Evolutionary conservation across 441 rosid species (phyloP).

Genomic region (Capsella rubella): DNA sequence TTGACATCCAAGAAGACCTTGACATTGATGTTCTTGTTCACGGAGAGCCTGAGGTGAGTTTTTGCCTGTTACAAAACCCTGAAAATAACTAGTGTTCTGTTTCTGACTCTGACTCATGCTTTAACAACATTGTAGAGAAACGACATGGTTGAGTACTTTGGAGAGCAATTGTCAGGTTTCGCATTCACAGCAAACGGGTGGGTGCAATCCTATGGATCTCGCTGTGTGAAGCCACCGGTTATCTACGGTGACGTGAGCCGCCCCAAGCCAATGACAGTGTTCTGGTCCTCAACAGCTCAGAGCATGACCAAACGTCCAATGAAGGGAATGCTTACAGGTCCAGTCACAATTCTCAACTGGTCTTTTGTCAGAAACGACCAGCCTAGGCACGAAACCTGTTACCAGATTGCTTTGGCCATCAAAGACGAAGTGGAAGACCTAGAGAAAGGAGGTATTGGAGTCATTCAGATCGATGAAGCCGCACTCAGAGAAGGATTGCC

Average conservation of each 20-base stretch:
- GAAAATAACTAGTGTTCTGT: not conserved
- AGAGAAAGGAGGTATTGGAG: conserved; percentile 87
- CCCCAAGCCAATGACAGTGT: conserved; percentile 95
- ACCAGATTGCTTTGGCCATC: conserved; percentile 97
- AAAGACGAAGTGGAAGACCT: conserved; percentile 98
- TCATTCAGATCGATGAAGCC: conserved; percentile 96
- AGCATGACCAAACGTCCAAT: conserved; percentile 96
- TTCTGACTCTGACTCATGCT: conserved; percentile 34
- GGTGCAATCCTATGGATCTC: conserved; percentile 98
- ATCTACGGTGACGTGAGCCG: conserved; percentile 99
- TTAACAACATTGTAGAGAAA: conserved; percentile 67
- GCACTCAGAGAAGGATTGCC: conserved; percentile 95
- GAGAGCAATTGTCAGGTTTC: conserved; percentile 95
- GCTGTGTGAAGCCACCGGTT: conserved; percentile 97
- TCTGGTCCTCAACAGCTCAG: conserved; percentile 95
- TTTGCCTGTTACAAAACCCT: not conserved
- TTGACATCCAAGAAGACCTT: conserved; percentile 87
- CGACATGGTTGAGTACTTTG: conserved; percentile 99
- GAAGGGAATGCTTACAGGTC: conserved; percentile 99
- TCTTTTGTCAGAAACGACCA: conserved; percentile 98
- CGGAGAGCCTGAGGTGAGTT: conserved; percentile 98
- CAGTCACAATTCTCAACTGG: conserved; percentile 98
- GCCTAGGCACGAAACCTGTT: conserved; percentile 93
- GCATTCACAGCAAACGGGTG: conserved; percentile 95
- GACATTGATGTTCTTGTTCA: conserved; percentile 97